Percentiles rank a stretch among this genome's conserved stretches.
phyloP scores from a whole-genome alignment of 306 rosid genomes.

The Cicer bijugum region DNA sequence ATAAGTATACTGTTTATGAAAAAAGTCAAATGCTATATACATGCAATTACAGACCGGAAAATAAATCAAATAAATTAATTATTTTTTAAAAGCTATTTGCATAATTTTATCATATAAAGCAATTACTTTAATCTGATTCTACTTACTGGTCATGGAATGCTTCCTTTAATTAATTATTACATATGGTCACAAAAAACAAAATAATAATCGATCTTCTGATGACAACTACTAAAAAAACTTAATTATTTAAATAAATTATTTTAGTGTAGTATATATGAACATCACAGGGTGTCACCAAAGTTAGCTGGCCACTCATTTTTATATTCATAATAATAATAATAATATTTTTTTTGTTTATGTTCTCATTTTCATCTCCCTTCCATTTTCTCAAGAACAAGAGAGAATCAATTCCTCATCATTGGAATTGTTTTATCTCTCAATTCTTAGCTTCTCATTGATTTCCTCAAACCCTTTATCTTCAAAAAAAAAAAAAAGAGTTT shows the following conservation, averaged over 20 bases:
- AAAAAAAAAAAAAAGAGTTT: background rate
- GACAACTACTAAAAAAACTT: conserved; percentile 47
- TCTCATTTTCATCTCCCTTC: conserved; percentile 45
- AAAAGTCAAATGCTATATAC: background rate
- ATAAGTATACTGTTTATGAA: background rate
- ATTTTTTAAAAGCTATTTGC: background rate
- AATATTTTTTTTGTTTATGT: conserved; percentile 14
- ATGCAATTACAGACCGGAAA: background rate
- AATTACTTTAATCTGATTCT: background rate
- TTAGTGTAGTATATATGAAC: conserved; percentile 50
- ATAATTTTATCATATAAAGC: background rate
- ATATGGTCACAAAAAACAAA: conserved; percentile 37
- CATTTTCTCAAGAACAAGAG: conserved; percentile 53
- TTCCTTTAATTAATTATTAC: conserved; percentile 3
- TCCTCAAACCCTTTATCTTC: conserved; percentile 18
- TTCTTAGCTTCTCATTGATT: conserved; percentile 48
- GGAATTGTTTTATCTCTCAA: conserved; percentile 39
- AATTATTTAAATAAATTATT: conserved; percentile 30
- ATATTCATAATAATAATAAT: conserved; percentile 28
- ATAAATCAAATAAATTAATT: background rate
- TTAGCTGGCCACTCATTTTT: conserved; percentile 88
- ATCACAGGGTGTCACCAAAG: conserved; percentile 61
- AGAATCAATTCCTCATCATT: conserved; percentile 46
- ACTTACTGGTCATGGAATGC: conserved; percentile 16
- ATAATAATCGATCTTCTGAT: conserved; percentile 44